Evolutionary conservation across 106 monocot genomes (phyloP), one percentile per base, ranked within the genome.

Genomic region (Cymbidium sinense): DNA sequence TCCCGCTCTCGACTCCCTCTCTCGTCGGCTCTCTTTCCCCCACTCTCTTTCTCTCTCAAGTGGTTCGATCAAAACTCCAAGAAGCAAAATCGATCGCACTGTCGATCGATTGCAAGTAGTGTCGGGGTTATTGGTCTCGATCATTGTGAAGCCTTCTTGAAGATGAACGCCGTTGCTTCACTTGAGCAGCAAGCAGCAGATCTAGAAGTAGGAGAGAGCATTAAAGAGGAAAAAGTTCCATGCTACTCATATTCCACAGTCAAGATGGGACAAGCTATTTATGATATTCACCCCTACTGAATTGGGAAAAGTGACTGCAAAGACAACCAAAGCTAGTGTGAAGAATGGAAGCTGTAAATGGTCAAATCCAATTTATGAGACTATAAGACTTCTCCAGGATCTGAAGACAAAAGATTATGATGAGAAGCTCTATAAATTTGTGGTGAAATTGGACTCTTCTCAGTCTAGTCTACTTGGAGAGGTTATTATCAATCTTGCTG

Each of bases 331-430:
- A 79, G 87, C 91, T 78, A 91, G 79, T 82, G 99, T 95, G 70
- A 91, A 86, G 75, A 95, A 93, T 85, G 99, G 95, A 70, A 93
- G 47, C 75, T 99, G 99, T 78, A 99, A 95, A 79, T 99, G 99
- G 99, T 81, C 99, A 76, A 95, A 99, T 85, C 99, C 99, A 50
- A 91, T 99, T 43, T 99, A 99, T 80, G 99, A 99, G 84, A 93
- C 92, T 47, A 95, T 95, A 67, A 92, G 90, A 75, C 91, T 99
- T 87, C 84, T 95, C 50, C 92, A 81, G 61, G 95, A 99, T 75
- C 39, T 79, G 28, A 81, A 80, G 74, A 86, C 89, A 65, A 99
- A 93, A 81, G 84, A 80, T 72, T 99, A 91, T 82, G 99, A 99
- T 82, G 99, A 95, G 31, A 99, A 95, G 82, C 76, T 91, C 35